Evolutionary conservation across 495 filamentous ascomycete species (phyloP), one percentile per base, ranked within the genome.

Genomic region (Penicillium atrosanguineum): DNA sequence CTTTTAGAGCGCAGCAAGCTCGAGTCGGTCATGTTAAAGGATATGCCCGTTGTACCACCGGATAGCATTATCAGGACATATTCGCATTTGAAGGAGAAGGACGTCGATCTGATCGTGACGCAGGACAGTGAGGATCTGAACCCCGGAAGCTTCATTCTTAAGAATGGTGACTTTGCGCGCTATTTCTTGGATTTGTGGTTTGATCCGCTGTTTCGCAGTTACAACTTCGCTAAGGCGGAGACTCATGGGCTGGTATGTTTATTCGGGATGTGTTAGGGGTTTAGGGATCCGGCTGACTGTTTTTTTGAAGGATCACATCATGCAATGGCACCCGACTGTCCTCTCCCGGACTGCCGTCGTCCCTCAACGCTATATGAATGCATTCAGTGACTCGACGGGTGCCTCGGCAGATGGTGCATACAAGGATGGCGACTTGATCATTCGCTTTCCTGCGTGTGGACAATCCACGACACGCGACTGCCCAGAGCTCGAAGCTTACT

Each of bases 251-350:
- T 99, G 80, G 95, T 94, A 78, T 64, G 85, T 50, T 46, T 16
- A 25, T 8, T 42, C 15, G 11, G 15, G 12, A 18, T 8, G 8
- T 14, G 21, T 16, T 39, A 8, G 19, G 36, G 21, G 8, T 20
- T 40, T 14, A 3, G 31, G 3, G 12, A 19, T 40, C 16, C 36
- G 40, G 18, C 55, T 58, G 16, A 56, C 34, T 6, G 23, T 18
- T 28, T 1, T 42, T 15, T 42, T 12, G 4, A 57, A 93, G 88
- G 89, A 93, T 69, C 89, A 92, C 62, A 89, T 96, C 52, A 83
- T 93, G 29, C 94, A 96, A 78, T 99, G 95, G 95, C 95, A 99
- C 67, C 91, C 94, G n/a, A 99, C 94, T 0, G 90, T 97, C 48
- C 80, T 99, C 18, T 87, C 91, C 19, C 90, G 90, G 60, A 71